Evolutionary conservation across 805 yeast genomes (phyloP).

Genomic region (Yarrowia keelungensis): DNA sequence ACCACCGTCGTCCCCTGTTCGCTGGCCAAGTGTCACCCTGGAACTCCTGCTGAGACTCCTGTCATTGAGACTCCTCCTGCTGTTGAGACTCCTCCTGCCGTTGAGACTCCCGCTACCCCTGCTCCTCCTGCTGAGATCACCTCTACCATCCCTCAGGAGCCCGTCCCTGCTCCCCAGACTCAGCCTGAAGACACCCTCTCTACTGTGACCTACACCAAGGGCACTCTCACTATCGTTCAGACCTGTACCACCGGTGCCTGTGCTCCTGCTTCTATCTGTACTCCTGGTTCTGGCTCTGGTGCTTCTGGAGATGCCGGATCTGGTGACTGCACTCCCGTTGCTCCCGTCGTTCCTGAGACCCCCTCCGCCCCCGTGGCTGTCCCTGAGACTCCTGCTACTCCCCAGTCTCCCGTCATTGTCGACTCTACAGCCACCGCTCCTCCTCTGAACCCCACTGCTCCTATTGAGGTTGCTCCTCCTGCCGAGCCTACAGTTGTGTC

Average conservation of each 20-base stretch:
- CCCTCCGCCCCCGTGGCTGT: no score
- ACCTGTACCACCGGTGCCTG: conserved; percentile 10
- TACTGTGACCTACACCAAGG: conserved; percentile 5
- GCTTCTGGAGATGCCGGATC: no score
- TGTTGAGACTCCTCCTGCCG: not conserved
- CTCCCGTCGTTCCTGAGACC: not conserved
- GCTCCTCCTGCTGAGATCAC: not conserved
- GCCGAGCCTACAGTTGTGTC: not conserved
- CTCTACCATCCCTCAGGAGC: conserved; percentile 4
- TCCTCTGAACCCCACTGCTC: not conserved
- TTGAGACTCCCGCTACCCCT: no score
- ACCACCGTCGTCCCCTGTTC: conserved; percentile 2
- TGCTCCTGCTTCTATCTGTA: not conserved
- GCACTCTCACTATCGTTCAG: not conserved
- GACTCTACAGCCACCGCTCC: conserved; percentile 1
- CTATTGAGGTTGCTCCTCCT: not conserved
- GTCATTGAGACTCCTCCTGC: no score
- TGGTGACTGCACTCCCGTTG: no score
- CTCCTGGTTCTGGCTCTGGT: no score
- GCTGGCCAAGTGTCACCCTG: not conserved
- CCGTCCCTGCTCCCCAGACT: not conserved
- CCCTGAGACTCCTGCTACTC: not conserved
- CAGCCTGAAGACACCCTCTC: not conserved
- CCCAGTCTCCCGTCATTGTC: not conserved
- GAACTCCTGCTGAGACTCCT: conserved; percentile 1